Percentiles rank a stretch among this genome's conserved stretches.
These are phyloP conservation scores for Ajuga chamaepitys DNA, from an alignment of 257 asterid species.

Conservation along the genomic window DNA sequence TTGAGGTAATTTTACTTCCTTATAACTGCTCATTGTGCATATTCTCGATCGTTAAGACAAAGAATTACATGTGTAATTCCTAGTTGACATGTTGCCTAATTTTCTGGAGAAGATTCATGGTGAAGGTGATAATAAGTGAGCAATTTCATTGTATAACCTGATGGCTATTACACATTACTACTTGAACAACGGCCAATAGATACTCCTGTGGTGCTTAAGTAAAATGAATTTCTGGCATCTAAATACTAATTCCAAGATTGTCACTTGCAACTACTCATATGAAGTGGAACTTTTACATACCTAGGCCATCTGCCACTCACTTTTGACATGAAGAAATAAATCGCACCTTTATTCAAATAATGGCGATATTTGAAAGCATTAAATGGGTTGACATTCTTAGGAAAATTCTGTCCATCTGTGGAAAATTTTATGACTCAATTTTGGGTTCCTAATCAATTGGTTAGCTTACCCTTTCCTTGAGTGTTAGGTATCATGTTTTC, in stretches of 20 bases:
- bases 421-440: neutral
- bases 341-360: neutral
- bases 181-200: neutral
- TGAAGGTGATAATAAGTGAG: neutral
- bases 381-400: neutral
- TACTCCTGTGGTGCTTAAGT: neutral
- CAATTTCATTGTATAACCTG: neutral
- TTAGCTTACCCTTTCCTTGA: neutral
- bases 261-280: neutral
- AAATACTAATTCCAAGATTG: neutral
- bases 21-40: neutral
- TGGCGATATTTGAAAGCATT: neutral
- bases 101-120: neutral
- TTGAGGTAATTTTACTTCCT: constrained; percentile 53
- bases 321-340: neutral
- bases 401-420: neutral
- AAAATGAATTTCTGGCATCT: neutral
- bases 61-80: constrained; percentile 2
- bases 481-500: neutral
- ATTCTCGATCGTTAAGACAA: neutral
- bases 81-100: neutral
- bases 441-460: neutral
- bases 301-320: neutral
- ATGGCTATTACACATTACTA: neutral
- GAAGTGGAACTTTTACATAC: neutral